Evolutionary conservation across 2,329 filamentous ascomycete species (phyloP).

Genomic region (Sporothrix brunneoviolacea): DNA sequence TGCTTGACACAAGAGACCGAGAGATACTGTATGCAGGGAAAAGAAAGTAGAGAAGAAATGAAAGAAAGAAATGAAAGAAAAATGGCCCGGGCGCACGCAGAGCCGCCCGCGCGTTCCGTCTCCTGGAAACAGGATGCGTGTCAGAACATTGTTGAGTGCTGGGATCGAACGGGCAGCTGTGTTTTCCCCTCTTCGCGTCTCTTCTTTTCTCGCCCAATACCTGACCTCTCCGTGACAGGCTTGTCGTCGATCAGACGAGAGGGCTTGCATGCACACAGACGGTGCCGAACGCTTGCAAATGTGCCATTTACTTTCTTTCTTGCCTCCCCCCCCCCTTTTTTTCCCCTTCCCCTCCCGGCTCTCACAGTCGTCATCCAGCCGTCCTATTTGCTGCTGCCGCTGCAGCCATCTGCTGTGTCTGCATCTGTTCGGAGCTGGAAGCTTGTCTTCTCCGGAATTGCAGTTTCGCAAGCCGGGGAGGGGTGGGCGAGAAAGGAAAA

Average conservation of each 20-base stretch:
- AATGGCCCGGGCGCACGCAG: constrained; percentile 2
- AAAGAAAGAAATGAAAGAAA: not conserved
- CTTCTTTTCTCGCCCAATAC: not conserved
- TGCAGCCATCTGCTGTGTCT: not conserved
- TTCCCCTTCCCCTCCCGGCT: no score
- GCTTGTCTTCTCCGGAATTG: constrained; percentile 7
- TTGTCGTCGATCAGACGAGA: constrained; percentile 16
- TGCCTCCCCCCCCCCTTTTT: no score
- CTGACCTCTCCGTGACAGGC: not conserved
- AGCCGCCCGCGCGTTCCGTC: constrained; percentile 3
- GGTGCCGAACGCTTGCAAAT: no score
- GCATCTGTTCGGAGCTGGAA: not conserved
- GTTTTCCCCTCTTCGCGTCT: not conserved
- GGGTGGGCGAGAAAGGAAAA: no score
- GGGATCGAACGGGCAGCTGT: not conserved
- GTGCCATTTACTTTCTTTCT: no score
- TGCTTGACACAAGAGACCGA: no score
- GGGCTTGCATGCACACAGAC: not conserved
- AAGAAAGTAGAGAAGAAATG: not conserved
- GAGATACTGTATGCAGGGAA: no score
- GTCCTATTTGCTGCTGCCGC: not conserved
- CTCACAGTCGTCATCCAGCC: not conserved
- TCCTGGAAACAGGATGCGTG: constrained; percentile 13
- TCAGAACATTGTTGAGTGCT: not conserved
- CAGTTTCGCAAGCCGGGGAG: not conserved